Conservation (phyloP, 1,139 yeast species). For the Zygoascus sp. region DNA sequence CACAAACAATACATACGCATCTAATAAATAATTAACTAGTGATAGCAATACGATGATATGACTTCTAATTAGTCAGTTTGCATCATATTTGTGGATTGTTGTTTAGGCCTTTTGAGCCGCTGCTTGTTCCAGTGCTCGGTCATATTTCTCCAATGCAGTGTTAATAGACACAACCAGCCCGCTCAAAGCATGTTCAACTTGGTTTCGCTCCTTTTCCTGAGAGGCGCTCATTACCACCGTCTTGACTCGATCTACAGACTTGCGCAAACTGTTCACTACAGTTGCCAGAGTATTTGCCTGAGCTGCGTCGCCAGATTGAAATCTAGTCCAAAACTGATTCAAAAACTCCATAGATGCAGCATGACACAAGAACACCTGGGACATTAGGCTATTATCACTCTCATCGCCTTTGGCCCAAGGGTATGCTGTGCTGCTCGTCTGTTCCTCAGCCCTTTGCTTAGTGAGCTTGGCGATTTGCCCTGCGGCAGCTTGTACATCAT, state of each 20-base stretch:
- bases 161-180: slow-evolving; percentile 40
- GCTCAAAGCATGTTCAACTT: slow-evolving; percentile 31
- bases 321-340: slow-evolving; percentile 65
- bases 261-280: slow-evolving; percentile 45
- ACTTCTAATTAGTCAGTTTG: no score
- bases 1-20: not conserved
- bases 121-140: slow-evolving; percentile 27
- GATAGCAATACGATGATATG: not conserved
- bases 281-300: slow-evolving; percentile 45
- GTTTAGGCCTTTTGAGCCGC: not conserved
- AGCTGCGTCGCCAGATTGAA: slow-evolving; percentile 52
- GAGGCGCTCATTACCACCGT: slow-evolving; percentile 33
- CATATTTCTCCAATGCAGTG: slow-evolving; percentile 39
- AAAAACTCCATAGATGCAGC: slow-evolving; percentile 67
- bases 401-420: slow-evolving; percentile 18
- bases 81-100: no score
- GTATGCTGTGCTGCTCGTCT: slow-evolving; percentile 15
- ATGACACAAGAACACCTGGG: slow-evolving; percentile 43
- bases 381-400: slow-evolving; percentile 22
- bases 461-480: slow-evolving; percentile 24
- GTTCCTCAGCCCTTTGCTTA: slow-evolving; percentile 24
- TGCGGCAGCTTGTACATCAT: slow-evolving; percentile 23
- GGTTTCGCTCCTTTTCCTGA: slow-evolving; percentile 23
- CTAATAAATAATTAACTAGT: slow-evolving; percentile 1
- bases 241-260: slow-evolving; percentile 45